These are phyloP conservation scores for Gloeophyllum trabeum DNA, from an alignment of 768 basidiomycete genomes.

Conservation along the genomic window DNA sequence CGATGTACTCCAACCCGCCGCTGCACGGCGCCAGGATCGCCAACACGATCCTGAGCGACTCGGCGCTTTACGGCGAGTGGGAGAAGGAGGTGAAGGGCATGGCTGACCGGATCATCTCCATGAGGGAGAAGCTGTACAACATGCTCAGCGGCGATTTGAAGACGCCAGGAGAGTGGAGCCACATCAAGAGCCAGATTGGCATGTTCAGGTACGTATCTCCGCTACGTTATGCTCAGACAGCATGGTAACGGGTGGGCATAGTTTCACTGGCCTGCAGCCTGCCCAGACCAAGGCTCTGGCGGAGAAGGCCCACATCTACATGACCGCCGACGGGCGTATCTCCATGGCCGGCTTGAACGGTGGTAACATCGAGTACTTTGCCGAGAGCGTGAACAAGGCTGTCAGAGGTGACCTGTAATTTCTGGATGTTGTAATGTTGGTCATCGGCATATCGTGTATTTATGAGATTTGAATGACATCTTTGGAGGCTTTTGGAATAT, in stretches of 20 bases:
- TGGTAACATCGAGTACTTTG: conserved; percentile 83
- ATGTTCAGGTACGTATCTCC: conserved; percentile 76
- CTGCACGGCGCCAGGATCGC: conserved; percentile 83
- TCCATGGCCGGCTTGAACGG: conserved; percentile 89
- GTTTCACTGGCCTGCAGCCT: conserved; percentile 79
- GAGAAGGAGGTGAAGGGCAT: conserved; percentile 88
- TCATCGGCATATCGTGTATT: conserved; percentile 7
- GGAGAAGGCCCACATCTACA: conserved; percentile 84
- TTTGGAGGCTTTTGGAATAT: no score
- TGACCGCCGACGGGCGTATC: conserved; percentile 90
- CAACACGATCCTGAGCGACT: conserved; percentile 67
- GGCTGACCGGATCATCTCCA: conserved; percentile 90
- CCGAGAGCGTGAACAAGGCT: conserved; percentile 73
- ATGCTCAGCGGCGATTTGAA: conserved; percentile 65
- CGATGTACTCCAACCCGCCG: conserved; percentile 98
- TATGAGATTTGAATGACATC: no score
- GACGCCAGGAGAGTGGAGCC: conserved; percentile 92
- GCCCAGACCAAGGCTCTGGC: conserved; percentile 75
- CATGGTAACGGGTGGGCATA: conserved; percentile 1
- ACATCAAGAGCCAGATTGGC: conserved; percentile 93
- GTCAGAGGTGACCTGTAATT: conserved; percentile 65
- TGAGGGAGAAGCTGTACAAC: conserved; percentile 78
- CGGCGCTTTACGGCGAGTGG: conserved; percentile 77
- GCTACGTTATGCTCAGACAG: conserved; percentile 2
- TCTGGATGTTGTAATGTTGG: no score